A percentile compares a stretch with the other conserved stretches of the same genome.
Conservation (phyloP, 305 asterid genomes). For the Rubia tinctorum region DNA sequence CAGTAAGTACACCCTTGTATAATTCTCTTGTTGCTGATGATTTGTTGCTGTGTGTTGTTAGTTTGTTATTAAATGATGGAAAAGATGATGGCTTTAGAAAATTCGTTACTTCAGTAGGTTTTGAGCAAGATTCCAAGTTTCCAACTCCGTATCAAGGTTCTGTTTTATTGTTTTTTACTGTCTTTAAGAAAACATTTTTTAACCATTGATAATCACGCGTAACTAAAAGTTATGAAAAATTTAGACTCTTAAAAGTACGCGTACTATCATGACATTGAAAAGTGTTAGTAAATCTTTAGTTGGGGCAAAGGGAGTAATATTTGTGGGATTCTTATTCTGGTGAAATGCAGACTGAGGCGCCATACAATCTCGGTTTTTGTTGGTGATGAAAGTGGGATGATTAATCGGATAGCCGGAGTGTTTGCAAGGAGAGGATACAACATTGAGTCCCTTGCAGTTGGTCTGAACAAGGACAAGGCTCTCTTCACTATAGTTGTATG, state of each 20-base stretch:
- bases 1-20: slow-evolving; percentile 22
- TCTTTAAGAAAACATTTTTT: background rate
- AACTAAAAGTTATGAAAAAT: background rate
- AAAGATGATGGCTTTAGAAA: background rate
- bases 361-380: slow-evolving; percentile 91
- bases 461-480: slow-evolving; percentile 95
- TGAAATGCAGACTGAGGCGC: slow-evolving; percentile 60
- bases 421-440: slow-evolving; percentile 97
- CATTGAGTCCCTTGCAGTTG: slow-evolving; percentile 97
- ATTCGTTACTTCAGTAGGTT: background rate
- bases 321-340: slow-evolving; percentile 9
- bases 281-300: no score
- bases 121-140: background rate
- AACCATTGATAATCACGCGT: background rate
- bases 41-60: background rate
- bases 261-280: background rate
- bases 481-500: slow-evolving; percentile 90
- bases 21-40: background rate
- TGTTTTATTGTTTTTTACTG: background rate
- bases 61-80: background rate
- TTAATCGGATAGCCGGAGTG: slow-evolving; percentile 94
- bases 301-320: background rate
- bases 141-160: background rate
- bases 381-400: slow-evolving; percentile 99
- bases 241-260: background rate